Percentiles rank a stretch among this genome's conserved stretches.
These are phyloP conservation scores for Coemansia aciculifera DNA, from an alignment of 192 early-diverging fungal genomes.

Conservation along the genomic window DNA sequence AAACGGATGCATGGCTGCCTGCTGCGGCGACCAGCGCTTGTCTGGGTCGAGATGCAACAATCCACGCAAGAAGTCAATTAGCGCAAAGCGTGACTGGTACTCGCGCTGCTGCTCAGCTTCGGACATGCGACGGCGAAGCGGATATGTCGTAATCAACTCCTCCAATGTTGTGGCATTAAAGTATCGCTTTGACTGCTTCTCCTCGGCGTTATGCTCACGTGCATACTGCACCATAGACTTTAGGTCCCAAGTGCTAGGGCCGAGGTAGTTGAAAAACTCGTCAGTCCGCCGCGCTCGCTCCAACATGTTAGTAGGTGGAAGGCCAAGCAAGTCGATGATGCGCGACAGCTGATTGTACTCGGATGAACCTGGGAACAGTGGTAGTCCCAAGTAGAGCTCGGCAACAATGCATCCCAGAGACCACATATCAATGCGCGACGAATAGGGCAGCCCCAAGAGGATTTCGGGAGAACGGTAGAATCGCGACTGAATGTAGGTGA, in stretches of 20 bases:
- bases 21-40: slow-evolving; percentile 92
- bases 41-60: slow-evolving; percentile 89
- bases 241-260: slow-evolving; percentile 60
- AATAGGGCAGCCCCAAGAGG: slow-evolving; percentile 89
- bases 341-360: slow-evolving; percentile 95
- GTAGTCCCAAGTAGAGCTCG: slow-evolving; percentile 93
- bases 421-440: slow-evolving; percentile 97
- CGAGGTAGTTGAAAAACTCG: slow-evolving; percentile 78
- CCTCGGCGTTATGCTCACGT: slow-evolving; percentile 75
- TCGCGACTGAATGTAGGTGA: slow-evolving; percentile 97
- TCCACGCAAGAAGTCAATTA: slow-evolving; percentile 91
- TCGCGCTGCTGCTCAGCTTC: slow-evolving; percentile 51
- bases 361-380: slow-evolving; percentile 92
- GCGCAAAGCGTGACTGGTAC: slow-evolving; percentile 61
- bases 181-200: slow-evolving; percentile 92
- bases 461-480: slow-evolving; percentile 98
- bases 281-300: slow-evolving; percentile 88
- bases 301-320: slow-evolving; percentile 89
- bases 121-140: slow-evolving; percentile 64
- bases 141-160: slow-evolving; percentile 87
- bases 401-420: slow-evolving; percentile 97
- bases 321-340: slow-evolving; percentile 91
- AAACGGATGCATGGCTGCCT: slow-evolving; percentile 93
- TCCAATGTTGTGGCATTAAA: slow-evolving; percentile 82
- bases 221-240: slow-evolving; percentile 82